These are phyloP conservation scores for Coniochaeta hoffmannii DNA, from an alignment of 2,329 filamentous ascomycete species.

Conservation along the genomic window DNA sequence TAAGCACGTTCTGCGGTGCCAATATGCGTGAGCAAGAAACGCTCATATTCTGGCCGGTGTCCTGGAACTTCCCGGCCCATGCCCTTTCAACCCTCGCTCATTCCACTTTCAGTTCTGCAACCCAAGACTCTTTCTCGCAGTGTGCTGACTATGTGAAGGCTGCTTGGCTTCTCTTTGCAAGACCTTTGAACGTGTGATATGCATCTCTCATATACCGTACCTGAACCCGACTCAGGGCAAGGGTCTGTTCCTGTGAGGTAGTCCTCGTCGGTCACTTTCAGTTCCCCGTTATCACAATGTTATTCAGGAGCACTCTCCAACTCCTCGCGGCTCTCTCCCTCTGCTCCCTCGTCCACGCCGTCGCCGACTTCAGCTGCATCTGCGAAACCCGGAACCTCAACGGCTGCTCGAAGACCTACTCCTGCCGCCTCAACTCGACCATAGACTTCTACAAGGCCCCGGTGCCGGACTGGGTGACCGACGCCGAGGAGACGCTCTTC, in stretches of 20 bases:
- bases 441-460: background rate
- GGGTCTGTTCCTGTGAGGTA: background rate
- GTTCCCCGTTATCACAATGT: background rate
- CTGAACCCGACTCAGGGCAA: background rate
- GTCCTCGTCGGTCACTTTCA: background rate
- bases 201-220: background rate
- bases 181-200: background rate
- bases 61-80: background rate
- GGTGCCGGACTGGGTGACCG: constrained; percentile 1
- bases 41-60: too few species aligned
- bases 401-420: background rate
- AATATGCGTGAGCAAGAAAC: too few species aligned
- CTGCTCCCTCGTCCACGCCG: background rate
- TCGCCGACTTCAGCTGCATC: constrained; percentile 1
- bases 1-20: too few species aligned
- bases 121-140: background rate
- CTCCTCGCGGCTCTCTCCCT: background rate
- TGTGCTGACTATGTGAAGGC: background rate
- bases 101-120: background rate
- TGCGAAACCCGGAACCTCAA: constrained; percentile 1
- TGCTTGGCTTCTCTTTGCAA: background rate
- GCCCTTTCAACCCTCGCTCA: background rate
- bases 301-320: background rate
- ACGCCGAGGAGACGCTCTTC: constrained; percentile 1
- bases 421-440: constrained; percentile 1